Evolutionary conservation across 2,329 filamentous ascomycete species (phyloP), one percentile per base, ranked within the genome.

Genomic region (Cryphonectria parasitica): DNA sequence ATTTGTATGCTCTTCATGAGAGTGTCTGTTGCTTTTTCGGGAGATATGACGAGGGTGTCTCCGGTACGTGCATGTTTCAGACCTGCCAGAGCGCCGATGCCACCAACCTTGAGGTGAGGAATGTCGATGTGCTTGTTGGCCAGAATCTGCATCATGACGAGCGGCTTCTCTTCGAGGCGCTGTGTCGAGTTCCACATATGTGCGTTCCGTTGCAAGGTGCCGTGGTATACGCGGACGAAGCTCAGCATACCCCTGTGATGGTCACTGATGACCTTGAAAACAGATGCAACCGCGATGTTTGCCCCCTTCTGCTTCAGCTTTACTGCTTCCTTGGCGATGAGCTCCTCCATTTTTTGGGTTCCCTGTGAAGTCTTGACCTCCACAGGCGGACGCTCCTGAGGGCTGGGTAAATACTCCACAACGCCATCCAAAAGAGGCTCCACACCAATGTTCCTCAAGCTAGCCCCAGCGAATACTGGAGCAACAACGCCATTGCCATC

Each of bases 201-300:
- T 13, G 90, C 87, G 74, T 93, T 94, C 63, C 90, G 90, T 70
- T 90, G 88, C 67, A 99, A 83, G 1, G 89, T 87, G 13, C 96
- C 96, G 36, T 94, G 92, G 80, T 98, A 98, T 10, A 98, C 93
- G 56, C 96, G 90, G 13, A 98, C 91, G 77, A 97, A 98, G 73
- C 97, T 94, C 71, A 98, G 86, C 68, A 97, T 91, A 25, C 96
- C 96, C 69, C 94, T 90, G 74, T 91, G 91, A 11, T 92, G 84
- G 77, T 98, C 95, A 74, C 95, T 92, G 74, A 96, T 94, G 7
- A 98, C 96, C 80, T 99, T 99, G 87, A 98, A 99, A 1, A 98
- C 88, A 22, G 91, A 92, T 36, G 89, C 87, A 2, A 89, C 81
- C 7, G 86, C 82, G 11, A 83, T 81, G 66, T 74, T 73, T 13